Evolutionary conservation across 2,329 filamentous ascomycete species (phyloP), one percentile per base, ranked within the genome.

Genomic region (Akanthomyces dipterigenus): DNA sequence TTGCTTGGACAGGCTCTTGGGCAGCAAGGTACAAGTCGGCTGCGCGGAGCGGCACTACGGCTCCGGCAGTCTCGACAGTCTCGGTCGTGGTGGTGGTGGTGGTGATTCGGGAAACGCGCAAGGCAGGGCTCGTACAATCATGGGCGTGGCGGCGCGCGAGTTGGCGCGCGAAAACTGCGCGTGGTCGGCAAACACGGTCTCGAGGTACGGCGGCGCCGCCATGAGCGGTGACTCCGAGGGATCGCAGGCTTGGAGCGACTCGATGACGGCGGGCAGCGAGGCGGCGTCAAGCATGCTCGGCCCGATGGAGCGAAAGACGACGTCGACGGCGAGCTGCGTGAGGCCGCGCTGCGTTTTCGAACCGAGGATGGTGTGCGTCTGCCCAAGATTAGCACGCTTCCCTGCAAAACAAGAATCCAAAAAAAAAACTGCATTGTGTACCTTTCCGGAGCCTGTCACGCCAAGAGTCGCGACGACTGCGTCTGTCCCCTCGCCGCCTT

Each of bases 361-460:
- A 60, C 95, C 95, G 18, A 99, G 83, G 63, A 98, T 96, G 0
- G 95, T 99, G 73, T 99, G 93, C 65, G 91, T 96, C 93, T 97
- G 70, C 22, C n/a, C 24, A 51, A 24, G 26, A 28, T 65, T 42
- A 60, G 42, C 43, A 18, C n/a, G 11, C n/a, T 28, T 14, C 34
- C 24, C 12, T 8, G 34, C 28, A 49, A 3, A 38, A 34, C 34
- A 28, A 31, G 5, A 24, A 38, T 43, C 20, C 8, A 12, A 12
- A 46, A 28, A 2, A 49, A 36, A 7, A 11, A 12, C 14, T 6
- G 63, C 42, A 60, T 49, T 69, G 4, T 11, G 54, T 68, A 96
- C 93, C 87, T 99, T 99, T 73, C 95, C 95, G 55, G 93, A 97
- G 14, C 95, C 95, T 8, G 93, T 97, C 48, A 97, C 92, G 18